Evolutionary conservation across 2,329 filamentous ascomycete species (phyloP).

Genomic region (Neofusicoccum ribis): DNA sequence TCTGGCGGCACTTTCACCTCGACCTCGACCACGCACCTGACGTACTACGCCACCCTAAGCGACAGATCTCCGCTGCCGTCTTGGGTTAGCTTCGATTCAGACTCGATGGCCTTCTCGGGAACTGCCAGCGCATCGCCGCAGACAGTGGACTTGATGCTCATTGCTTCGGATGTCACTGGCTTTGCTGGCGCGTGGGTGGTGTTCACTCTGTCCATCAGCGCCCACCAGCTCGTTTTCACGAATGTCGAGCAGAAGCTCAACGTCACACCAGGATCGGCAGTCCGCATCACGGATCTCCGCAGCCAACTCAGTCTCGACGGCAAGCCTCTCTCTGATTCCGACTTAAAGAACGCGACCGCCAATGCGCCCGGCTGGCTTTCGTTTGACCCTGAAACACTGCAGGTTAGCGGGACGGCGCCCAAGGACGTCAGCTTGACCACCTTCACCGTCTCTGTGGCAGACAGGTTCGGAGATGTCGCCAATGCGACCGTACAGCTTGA

Average conservation of each 20-base stretch:
- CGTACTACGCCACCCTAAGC: conserved; percentile 74
- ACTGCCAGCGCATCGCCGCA: conserved; percentile 69
- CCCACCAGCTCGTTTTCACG: conserved; percentile 67
- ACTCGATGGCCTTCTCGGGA: conserved; percentile 67
- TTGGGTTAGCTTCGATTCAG: conserved; percentile 75
- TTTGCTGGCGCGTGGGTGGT: conserved; percentile 66
- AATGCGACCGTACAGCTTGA: conserved; percentile 56
- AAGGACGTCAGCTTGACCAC: conserved; percentile 59
- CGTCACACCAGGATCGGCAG: conserved; percentile 31
- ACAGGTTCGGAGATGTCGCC: conserved; percentile 61
- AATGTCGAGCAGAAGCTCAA: conserved; percentile 42
- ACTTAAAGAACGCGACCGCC: conserved; percentile 55
- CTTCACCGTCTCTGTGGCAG: conserved; percentile 61
- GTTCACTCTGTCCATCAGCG: conserved; percentile 73
- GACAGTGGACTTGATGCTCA: conserved; percentile 68
- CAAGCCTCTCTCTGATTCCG: conserved; percentile 46
- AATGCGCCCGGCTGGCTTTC: conserved; percentile 68
- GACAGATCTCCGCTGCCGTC: conserved; percentile 82
- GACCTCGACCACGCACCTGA: conserved; percentile 54
- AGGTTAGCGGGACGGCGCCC: conserved; percentile 65
- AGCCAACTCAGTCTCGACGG: conserved; percentile 38
- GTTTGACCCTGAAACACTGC: conserved; percentile 63
- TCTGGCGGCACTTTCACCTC: conserved; percentile 58
- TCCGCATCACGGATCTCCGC: conserved; percentile 34
- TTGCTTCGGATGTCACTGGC: conserved; percentile 77